These are phyloP conservation scores for Carex arenaria DNA, from an alignment of 202 grass and related monocot species.

Conservation along the genomic window DNA sequence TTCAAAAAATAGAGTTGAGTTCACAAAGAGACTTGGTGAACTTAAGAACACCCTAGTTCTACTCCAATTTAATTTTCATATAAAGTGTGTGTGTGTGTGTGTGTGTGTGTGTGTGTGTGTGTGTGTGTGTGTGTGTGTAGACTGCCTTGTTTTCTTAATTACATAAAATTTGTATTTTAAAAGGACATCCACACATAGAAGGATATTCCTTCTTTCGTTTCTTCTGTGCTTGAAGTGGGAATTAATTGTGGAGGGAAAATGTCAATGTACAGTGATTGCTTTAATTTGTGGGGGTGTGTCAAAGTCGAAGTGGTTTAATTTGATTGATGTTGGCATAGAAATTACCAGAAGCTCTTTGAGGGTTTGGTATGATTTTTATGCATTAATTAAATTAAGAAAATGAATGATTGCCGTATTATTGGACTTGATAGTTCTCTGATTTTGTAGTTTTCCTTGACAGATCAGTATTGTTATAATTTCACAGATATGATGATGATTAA, in stretches of 20 bases:
- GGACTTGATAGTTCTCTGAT: neutral
- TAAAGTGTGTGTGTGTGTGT: no score
- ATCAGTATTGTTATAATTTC: neutral
- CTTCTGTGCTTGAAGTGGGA: constrained; percentile 1
- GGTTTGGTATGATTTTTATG: neutral
- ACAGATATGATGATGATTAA: neutral
- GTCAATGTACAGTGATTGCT: neutral
- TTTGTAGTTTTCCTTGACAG: neutral
- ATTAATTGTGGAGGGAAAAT: constrained; percentile 22
- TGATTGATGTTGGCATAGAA: constrained; percentile 3
- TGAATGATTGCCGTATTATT: neutral
- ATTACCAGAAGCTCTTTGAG: constrained; percentile 4
- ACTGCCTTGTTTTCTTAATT: no score
- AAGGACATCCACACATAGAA: neutral
- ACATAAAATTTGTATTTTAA: neutral
- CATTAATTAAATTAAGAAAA: neutral
- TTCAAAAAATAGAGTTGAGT: no score
- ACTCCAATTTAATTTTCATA: no score
- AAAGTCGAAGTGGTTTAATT: neutral
- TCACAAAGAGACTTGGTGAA: no score
- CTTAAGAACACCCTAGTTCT: no score
- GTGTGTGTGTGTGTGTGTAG: no score
- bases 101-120: no score
- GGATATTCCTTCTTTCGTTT: neutral
- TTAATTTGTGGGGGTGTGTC: neutral